A percentile compares a stretch with the other conserved stretches of the same genome.
Evolutionary conservation across 163 green algal genomes (phyloP).

Genomic region (Chlamydomonas reinhardtii): DNA sequence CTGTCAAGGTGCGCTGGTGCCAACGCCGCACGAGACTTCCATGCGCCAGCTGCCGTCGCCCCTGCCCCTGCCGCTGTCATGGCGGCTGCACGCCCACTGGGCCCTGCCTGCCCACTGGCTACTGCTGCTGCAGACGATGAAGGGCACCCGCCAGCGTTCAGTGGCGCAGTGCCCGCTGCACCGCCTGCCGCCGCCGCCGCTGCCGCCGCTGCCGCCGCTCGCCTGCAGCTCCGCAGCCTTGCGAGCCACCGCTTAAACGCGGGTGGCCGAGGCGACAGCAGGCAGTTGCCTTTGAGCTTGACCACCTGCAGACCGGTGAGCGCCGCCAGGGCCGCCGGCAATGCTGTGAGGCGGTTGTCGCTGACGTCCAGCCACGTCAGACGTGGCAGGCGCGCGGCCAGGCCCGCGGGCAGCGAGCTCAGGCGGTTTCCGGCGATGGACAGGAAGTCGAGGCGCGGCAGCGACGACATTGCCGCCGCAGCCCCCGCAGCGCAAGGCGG

Average conservation of each 20-base stretch:
- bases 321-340: constrained; percentile 2
- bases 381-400: neutral
- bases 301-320: constrained; percentile 31
- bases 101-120: too few species aligned
- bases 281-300: constrained; percentile 37
- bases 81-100: neutral
- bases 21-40: neutral
- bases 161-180: too few species aligned
- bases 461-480: neutral
- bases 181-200: too few species aligned
- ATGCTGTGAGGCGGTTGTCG: constrained; percentile 31
- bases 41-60: neutral
- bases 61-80: neutral
- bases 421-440: constrained; percentile 53
- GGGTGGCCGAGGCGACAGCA: neutral
- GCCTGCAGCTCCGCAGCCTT: neutral
- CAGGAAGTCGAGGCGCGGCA: constrained; percentile 60
- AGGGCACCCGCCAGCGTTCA: neutral
- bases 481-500: too few species aligned
- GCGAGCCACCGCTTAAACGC: constrained; percentile 29
- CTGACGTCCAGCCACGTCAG: constrained; percentile 48
- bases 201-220: neutral
- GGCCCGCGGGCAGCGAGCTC: neutral
- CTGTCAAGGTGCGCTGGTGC: neutral
- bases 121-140: neutral